These are phyloP conservation scores for Agapanthus africanus DNA, from an alignment of 106 monocot genomes.

Conservation along the genomic window DNA sequence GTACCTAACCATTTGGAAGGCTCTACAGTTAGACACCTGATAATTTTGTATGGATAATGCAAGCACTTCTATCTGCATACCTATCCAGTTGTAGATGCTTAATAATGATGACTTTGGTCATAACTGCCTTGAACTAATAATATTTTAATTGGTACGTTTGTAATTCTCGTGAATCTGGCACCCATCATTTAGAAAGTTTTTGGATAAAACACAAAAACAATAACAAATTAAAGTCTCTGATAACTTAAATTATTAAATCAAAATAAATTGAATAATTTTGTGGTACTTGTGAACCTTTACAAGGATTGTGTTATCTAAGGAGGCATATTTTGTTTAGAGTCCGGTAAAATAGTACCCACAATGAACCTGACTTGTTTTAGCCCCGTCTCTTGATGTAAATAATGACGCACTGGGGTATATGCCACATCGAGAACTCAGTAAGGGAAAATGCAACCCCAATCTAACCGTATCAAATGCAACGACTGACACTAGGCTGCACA, in stretches of 20 bases:
- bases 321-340: not conserved
- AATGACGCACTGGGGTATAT: not conserved
- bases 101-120: not conserved
- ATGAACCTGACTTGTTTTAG: slow-evolving; percentile 1
- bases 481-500: not conserved
- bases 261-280: not conserved
- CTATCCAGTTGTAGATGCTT: not conserved
- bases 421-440: not conserved
- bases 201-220: not conserved
- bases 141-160: not conserved
- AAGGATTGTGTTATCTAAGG: not conserved
- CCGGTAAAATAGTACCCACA: not conserved
- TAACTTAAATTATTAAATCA: not conserved
- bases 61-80: not conserved
- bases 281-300: not conserved
- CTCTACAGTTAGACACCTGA: not conserved
- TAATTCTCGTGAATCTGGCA: not conserved
- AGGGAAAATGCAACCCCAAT: not conserved
- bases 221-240: not conserved
- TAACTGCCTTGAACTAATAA: not conserved
- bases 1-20: not conserved
- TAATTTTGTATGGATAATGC: not conserved
- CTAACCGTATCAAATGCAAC: not conserved
- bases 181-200: not conserved
- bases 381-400: not conserved